A percentile compares a stretch with the other conserved stretches of the same genome.
phyloP scores from a whole-genome alignment of 164 flowering plant genomes.

The Kingdonia uniflora region DNA sequence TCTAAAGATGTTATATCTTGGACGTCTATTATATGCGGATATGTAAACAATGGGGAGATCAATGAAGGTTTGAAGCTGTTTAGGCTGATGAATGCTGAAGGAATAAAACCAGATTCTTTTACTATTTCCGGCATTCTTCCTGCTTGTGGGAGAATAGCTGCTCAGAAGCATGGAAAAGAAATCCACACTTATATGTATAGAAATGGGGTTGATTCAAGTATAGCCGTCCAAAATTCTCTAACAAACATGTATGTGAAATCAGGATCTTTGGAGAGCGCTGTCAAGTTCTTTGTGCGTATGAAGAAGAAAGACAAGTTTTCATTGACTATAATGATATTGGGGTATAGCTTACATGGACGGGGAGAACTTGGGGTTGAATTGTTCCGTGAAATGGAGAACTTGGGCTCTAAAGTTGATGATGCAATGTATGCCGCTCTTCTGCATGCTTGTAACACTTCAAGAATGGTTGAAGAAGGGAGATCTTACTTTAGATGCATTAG shows the following conservation, averaged over 20 bases:
- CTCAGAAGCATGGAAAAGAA: conserved; percentile 53
- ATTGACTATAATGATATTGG: conserved; percentile 66
- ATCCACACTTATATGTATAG: conserved; percentile 34
- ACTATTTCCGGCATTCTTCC: conserved; percentile 47
- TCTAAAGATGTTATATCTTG: conserved; percentile 50
- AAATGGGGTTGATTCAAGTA: no score
- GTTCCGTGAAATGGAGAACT: conserved; percentile 32
- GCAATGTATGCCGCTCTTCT: conserved; percentile 34
- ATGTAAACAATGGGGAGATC: conserved; percentile 50
- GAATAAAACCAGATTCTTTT: conserved; percentile 37
- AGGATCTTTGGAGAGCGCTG: no score
- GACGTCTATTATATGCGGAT: conserved; percentile 40
- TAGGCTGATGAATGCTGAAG: conserved; percentile 30
- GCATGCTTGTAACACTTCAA: conserved; percentile 45
- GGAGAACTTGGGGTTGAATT: conserved; percentile 41
- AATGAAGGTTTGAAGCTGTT: conserved; percentile 56
- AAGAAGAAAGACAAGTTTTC: conserved; percentile 37
- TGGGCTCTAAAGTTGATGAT: conserved; percentile 22
- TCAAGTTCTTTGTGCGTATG: conserved; percentile 37
- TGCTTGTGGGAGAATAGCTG: conserved; percentile 56
- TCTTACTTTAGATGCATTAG: conserved; percentile 33
- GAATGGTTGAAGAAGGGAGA: conserved; percentile 46
- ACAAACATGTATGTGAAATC: conserved; percentile 62
- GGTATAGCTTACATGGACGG: conserved; percentile 57
- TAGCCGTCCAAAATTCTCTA: conserved; percentile 27